Conservation (phyloP, 441 rosid genomes). For the Erodium chrysanthum region DNA sequence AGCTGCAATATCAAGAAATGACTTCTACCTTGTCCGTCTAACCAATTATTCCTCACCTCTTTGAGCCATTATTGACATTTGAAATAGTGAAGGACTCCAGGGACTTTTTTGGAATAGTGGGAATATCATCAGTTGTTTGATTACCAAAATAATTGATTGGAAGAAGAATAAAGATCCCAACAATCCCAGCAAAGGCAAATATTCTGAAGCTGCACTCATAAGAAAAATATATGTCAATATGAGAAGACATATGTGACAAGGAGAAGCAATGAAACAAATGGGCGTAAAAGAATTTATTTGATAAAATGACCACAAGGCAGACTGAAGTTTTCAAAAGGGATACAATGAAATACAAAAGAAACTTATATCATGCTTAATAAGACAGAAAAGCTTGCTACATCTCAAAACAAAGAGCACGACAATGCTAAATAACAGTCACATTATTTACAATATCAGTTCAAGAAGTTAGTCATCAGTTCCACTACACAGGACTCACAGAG, state of each 20-base stretch:
- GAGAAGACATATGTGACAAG: neutral
- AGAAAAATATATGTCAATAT: neutral
- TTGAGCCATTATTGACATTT: slow-evolving; percentile 75
- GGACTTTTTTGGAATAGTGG: slow-evolving; percentile 52
- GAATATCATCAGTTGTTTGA: slow-evolving; percentile 46
- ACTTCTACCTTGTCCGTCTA: neutral
- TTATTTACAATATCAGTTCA: neutral
- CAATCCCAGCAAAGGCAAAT: slow-evolving; percentile 48
- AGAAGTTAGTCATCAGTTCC: neutral
- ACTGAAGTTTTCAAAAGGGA: neutral
- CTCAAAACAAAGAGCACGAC: neutral
- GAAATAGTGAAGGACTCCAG: slow-evolving; percentile 75
- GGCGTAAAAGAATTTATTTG: neutral
- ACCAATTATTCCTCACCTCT: slow-evolving; percentile 35
- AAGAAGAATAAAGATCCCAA: slow-evolving; percentile 67
- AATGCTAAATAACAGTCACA: neutral
- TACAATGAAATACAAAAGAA: neutral
- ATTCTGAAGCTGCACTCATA: slow-evolving; percentile 52
- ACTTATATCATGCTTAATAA: neutral
- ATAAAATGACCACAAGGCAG: neutral
- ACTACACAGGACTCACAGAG: neutral
- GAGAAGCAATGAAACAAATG: neutral
- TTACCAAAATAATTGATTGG: slow-evolving; percentile 74
- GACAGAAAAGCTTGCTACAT: neutral
- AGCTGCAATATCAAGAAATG: slow-evolving; percentile 6